Base-by-base conservation (phyloP, 345 rosid genomes). In the Atalantia buxifolia region DNA sequence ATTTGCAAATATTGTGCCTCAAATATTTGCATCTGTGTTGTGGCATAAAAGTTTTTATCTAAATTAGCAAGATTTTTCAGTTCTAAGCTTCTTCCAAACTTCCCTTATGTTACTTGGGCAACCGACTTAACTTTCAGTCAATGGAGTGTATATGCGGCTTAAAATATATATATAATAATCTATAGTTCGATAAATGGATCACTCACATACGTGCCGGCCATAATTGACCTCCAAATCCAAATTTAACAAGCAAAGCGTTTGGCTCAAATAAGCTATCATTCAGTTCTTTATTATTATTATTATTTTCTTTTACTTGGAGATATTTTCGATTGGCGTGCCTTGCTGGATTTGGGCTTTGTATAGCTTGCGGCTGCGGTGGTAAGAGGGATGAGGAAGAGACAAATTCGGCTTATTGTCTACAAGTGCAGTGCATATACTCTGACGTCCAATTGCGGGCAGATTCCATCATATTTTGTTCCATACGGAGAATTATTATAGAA, bases 391-490 rank as follows among this genome's bases (percentile, higher is more conserved):
- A 7, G 40, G 63, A 66, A 9, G 40, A 56, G 75, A 71, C 75
- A 78, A 75, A 81, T 5, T 13, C 24, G 19, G 75, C 33, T 16
- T 53, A 0, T 78, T 61, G 84, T 81, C 80, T 33, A 10, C 31
- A 13, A 76, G 63, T 38, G 68, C 56, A 55, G 50, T 2, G 76
- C 60, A 33, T 31, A 35, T 66, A 57, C 35, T 10, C 64, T 6
- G 64, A 31, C 59, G 66, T 13, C 72, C 55, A 70, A 66, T 6
- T 71, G 16, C 22, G 22, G 69, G 59, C 56, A 40, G 69, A 74
- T 79, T 72, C 59, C 30, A 6, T 50, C 64, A 6, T 1, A 35
- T 35, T 45, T 40, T 38, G 28, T 31, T 72, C 42, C 24, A 25
- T 18, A 31, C 66, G 74, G 66, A 81, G 76, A 76, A 45, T 18